Percentiles rank a stretch among this genome's conserved stretches.
Evolutionary conservation across 1,284 basidiomycete genomes (phyloP).

Genomic region (Papiliotrema nemorosa): DNA sequence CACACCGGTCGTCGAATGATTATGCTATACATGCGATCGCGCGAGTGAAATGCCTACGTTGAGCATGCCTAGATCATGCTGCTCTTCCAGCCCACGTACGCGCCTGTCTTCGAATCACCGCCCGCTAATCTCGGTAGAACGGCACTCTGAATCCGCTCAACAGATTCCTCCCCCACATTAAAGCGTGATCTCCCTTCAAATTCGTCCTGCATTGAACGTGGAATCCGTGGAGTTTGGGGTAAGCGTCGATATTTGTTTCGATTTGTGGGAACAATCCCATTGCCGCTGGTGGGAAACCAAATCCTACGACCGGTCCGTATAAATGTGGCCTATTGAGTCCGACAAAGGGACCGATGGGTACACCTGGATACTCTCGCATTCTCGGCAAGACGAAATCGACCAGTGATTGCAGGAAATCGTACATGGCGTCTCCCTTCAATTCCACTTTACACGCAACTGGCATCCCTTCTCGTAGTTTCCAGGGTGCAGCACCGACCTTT

Average conservation of each 20-base stretch:
- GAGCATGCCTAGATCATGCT: too few relatives aligned
- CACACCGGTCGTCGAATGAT: too few relatives aligned
- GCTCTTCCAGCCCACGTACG: too few relatives aligned
- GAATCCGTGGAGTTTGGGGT: constrained; percentile 79
- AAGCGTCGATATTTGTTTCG: constrained; percentile 84
- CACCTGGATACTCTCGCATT: constrained; percentile 81
- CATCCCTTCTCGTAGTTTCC: constrained; percentile 74
- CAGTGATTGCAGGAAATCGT: constrained; percentile 83
- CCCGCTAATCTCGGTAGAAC: constrained; percentile 54
- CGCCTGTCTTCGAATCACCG: too few relatives aligned
- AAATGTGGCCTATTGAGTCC: constrained; percentile 57
- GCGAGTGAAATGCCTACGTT: too few relatives aligned
- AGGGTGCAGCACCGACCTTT: constrained; percentile 76
- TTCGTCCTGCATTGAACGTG: constrained; percentile 89
- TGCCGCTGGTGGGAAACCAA: constrained; percentile 79
- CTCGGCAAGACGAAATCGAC: constrained; percentile 93
- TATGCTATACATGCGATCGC: too few relatives aligned
- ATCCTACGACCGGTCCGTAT: constrained; percentile 79
- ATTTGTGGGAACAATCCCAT: constrained; percentile 92
- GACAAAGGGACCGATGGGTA: constrained; percentile 65
- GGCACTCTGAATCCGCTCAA: constrained; percentile 87
- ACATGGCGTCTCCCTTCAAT: constrained; percentile 84
- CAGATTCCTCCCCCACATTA: constrained; percentile 76
- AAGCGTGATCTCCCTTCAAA: constrained; percentile 73
- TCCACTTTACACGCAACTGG: constrained; percentile 87